A percentile compares a stretch with the other conserved stretches of the same genome.
Evolutionary conservation across 2,329 filamentous ascomycete species (phyloP).

Genomic region (Fusarium sp.): DNA sequence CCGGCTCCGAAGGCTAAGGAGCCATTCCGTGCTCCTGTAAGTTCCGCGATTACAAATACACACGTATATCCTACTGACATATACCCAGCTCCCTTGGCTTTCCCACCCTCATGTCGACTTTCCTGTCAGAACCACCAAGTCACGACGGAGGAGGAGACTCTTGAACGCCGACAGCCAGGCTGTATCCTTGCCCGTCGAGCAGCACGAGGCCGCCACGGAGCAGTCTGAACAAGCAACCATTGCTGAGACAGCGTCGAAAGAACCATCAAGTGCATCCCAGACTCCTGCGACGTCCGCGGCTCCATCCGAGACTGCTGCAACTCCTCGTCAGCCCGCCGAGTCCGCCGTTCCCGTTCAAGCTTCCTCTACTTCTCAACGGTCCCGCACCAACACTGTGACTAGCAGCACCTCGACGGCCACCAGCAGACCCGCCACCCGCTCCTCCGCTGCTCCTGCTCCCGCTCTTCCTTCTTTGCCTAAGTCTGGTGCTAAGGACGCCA

Average conservation of each 20-base stretch:
- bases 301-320: conserved; percentile 29
- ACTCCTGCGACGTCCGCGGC: conserved; percentile 32
- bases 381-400: conserved; percentile 41
- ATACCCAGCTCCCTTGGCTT: conserved; percentile 66
- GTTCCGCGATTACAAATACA: not conserved
- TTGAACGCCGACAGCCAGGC: conserved; percentile 51
- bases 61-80: conserved; percentile 4
- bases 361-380: conserved; percentile 47
- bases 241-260: conserved; percentile 26
- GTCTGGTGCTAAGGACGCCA: conserved; percentile 46
- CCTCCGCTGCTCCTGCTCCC: conserved; percentile 55
- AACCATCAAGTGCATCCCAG: conserved; percentile 22
- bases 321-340: conserved; percentile 46
- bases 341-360: conserved; percentile 50
- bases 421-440: conserved; percentile 46
- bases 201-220: conserved; percentile 50
- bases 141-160: conserved; percentile 57
- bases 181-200: conserved; percentile 58
- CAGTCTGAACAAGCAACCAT: conserved; percentile 33
- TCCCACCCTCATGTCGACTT: conserved; percentile 65
- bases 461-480: conserved; percentile 62
- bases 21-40: conserved; percentile 64
- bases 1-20: conserved; percentile 40
- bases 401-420: conserved; percentile 40
- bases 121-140: conserved; percentile 54